Conservation (phyloP, 139 green algal species). For the Yamagishiella unicocca region DNA sequence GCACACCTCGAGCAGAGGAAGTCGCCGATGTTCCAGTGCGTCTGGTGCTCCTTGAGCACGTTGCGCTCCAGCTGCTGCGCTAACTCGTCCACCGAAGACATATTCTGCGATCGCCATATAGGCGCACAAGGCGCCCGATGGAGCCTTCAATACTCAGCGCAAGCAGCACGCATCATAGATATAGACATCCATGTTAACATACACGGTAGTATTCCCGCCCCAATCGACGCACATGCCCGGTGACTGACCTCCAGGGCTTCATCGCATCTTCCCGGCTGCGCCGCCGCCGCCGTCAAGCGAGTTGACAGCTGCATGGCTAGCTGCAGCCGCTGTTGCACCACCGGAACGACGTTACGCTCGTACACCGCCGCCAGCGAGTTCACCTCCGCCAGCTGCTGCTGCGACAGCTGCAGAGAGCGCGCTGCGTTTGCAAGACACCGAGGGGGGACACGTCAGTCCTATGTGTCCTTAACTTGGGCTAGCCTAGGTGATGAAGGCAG, state of each 20-base stretch:
- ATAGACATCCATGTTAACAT: no score
- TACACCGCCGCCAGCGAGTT: neutral
- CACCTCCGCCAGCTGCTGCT: constrained; percentile 6
- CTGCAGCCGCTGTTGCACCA: constrained; percentile 28
- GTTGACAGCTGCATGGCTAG: constrained; percentile 19
- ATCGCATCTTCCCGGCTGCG: no score
- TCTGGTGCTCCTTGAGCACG: constrained; percentile 33
- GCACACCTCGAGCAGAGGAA: constrained; percentile 40
- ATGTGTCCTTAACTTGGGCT: no score
- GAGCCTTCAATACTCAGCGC: no score
- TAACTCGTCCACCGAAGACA: neutral
- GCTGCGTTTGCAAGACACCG: neutral
- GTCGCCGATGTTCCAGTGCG: constrained; percentile 28
- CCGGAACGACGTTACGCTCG: constrained; percentile 8
- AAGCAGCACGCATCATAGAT: no score
- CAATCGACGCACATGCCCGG: no score
- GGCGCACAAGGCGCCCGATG: no score
- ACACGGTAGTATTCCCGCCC: no score
- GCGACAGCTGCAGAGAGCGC: constrained; percentile 6
- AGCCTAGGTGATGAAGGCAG: no score
- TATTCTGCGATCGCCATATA: no score
- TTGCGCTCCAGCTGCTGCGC: constrained; percentile 25
- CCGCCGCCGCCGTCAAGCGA: neutral
- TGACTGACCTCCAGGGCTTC: no score
- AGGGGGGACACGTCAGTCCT: no score